Conservation (phyloP, 768 basidiomycete genomes). For the Myochromella boudieri region DNA sequence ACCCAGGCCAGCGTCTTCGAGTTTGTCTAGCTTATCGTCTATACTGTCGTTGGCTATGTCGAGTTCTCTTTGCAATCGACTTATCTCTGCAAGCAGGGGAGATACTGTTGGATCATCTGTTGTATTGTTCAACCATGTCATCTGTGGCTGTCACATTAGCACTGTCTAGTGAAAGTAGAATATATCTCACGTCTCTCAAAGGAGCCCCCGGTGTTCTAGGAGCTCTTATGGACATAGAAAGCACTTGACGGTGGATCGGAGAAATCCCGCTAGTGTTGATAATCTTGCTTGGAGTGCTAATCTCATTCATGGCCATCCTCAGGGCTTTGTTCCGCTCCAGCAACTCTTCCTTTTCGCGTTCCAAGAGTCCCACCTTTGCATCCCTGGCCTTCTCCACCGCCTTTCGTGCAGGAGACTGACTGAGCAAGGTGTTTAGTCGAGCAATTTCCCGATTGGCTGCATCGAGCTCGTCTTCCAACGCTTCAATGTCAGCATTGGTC, state of each 20-base stretch:
- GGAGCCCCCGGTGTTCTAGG: conserved; percentile 82
- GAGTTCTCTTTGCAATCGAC: conserved; percentile 71
- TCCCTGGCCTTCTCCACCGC: conserved; percentile 80
- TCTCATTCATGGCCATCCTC: conserved; percentile 49
- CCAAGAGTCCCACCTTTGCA: conserved; percentile 70
- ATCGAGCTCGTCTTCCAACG: conserved; percentile 75
- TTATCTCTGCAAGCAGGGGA: conserved; percentile 71
- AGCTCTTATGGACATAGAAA: conserved; percentile 64
- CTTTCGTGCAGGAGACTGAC: conserved; percentile 72
- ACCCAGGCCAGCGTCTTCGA: conserved; percentile 78
- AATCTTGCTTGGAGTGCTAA: conserved; percentile 57
- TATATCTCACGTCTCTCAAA: conserved; percentile 63
- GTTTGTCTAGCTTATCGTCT: conserved; percentile 84
- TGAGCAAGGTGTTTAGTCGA: conserved; percentile 60
- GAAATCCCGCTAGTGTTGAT: conserved; percentile 62
- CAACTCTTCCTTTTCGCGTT: conserved; percentile 75
- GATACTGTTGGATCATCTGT: conserved; percentile 54
- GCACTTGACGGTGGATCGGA: conserved; percentile 72
- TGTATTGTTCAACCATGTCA: conserved; percentile 73
- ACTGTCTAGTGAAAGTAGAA: neutral
- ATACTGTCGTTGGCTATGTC: conserved; percentile 81
- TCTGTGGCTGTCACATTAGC: conserved; percentile 33
- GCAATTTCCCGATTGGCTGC: conserved; percentile 76
- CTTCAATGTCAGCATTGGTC: conserved; percentile 58
- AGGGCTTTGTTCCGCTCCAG: conserved; percentile 66